Evolutionary conservation across 2,329 filamentous ascomycete species (phyloP), one percentile per base, ranked within the genome.

Genomic region (Cryphonectria carpinicola): DNA sequence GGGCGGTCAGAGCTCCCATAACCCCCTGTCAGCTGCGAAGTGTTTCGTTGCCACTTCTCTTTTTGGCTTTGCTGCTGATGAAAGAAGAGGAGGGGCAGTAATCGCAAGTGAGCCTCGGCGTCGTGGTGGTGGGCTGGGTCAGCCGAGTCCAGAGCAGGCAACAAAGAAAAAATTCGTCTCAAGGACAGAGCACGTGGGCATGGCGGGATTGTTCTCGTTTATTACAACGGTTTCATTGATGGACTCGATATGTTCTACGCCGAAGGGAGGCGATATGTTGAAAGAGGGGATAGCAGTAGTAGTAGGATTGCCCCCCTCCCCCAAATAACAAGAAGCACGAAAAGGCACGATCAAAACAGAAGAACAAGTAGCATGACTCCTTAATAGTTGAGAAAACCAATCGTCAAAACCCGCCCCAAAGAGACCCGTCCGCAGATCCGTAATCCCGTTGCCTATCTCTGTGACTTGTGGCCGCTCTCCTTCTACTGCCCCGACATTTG

Each of bases 361-460:
- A 72, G 65, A 66, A 66, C 62, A 67, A 74, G 73, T 73, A 72
- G 71, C 75, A 72, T 72, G 73, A 75, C 72, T 74, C 71, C 72
- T 67, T 73, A 71, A 68, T 72, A 68, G 58, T 70, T 70, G 60
- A 70, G 70, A 70, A 73, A 68, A 68, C 41, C 39, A 62, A 73
- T 68, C 72, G 62, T 73, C 71, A 70, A 72, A 71, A 70, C 52
- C 65, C 63, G 52, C 41, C 67, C 67, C 70, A 67, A 63, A 66
- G 70, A 73, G 61, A 72, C 61, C 66, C 67, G 56, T 68, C 66
- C 63, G 65, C 70, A 71, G 64, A 72, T 70, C 70, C 71, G 58
- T 71, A 66, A 67, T 66, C 67, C 67, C 70, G 62, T 72, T 62
- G 65, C 71, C 68, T 67, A 71, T 73, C 39, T 60, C 56, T 66